A percentile compares a stretch with the other conserved stretches of the same genome.
phyloP scores from a whole-genome alignment of 371 early-diverging fungal genomes.

The Blakeslea trispora region DNA sequence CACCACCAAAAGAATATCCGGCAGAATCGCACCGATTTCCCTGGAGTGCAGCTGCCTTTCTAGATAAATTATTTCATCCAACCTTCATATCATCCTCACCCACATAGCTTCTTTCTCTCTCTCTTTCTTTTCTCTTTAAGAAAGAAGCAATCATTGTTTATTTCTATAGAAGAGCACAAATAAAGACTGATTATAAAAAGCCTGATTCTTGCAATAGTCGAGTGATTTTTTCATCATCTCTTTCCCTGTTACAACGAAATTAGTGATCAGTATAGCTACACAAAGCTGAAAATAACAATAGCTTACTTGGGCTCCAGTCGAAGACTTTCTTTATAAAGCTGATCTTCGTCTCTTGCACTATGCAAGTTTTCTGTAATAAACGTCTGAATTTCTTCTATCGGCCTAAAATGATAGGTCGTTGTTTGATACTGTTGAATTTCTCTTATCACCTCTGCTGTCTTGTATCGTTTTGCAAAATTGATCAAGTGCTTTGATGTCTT shows the following conservation, averaged over 20 bases:
- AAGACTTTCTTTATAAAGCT: slow-evolving; percentile 78
- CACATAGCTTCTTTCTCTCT: background rate
- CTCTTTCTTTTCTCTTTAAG: slow-evolving; percentile 4
- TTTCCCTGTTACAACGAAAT: slow-evolving; percentile 68
- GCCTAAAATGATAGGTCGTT: slow-evolving; percentile 73
- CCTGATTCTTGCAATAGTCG: slow-evolving; percentile 85
- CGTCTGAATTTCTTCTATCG: slow-evolving; percentile 84
- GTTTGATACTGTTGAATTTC: slow-evolving; percentile 94
- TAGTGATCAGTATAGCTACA: too few relatives aligned
- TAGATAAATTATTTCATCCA: slow-evolving; percentile 12
- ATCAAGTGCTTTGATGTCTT: slow-evolving; percentile 69
- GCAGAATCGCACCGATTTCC: slow-evolving; percentile 1
- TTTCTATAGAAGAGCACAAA: too few relatives aligned
- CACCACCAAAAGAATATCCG: background rate
- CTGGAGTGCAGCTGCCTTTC: slow-evolving; percentile 13
- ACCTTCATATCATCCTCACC: too few relatives aligned
- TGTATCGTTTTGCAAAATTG: slow-evolving; percentile 90
- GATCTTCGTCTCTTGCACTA: slow-evolving; percentile 53
- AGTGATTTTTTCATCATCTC: slow-evolving; percentile 89
- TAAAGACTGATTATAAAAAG: slow-evolving; percentile 76
- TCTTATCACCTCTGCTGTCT: slow-evolving; percentile 89
- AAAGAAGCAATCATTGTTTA: too few relatives aligned
- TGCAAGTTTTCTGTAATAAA: slow-evolving; percentile 65
- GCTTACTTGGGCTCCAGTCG: slow-evolving; percentile 78
- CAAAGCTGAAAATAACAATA: too few relatives aligned